Percentiles rank a stretch among this genome's conserved stretches.
phyloP scores from a whole-genome alignment of 129 eudicot species.

The Tanacetum coccineum region DNA sequence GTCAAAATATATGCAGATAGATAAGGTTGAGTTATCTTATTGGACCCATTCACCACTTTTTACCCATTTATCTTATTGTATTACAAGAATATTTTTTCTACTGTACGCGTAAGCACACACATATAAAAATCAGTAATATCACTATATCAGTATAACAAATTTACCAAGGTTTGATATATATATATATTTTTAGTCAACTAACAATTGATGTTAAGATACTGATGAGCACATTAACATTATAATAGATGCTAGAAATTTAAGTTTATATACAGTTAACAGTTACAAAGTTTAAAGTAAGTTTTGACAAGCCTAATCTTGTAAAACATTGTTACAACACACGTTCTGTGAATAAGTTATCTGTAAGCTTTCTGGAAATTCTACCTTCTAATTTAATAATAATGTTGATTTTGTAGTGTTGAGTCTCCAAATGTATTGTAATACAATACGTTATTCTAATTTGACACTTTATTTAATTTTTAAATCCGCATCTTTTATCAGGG shows the following conservation, averaged over 20 bases:
- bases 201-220: neutral
- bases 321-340: neutral
- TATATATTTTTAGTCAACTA: neutral
- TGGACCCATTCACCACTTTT: too few species aligned
- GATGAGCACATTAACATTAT: slow-evolving; percentile 18
- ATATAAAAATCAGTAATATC: neutral
- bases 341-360: neutral
- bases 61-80: too few species aligned
- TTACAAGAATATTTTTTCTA: too few species aligned
- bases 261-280: neutral
- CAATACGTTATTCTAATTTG: neutral
- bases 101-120: neutral
- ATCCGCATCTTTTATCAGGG: slow-evolving; percentile 41
- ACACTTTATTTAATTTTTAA: neutral
- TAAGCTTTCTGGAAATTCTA: neutral
- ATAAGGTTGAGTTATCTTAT: too few species aligned
- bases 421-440: neutral
- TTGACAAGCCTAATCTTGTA: neutral
- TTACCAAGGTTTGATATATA: neutral
- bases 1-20: neutral
- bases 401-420: neutral
- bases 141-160: neutral
- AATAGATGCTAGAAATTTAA: slow-evolving; percentile 6
- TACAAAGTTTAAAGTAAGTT: neutral
- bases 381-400: neutral